These are phyloP conservation scores for Vinca minor DNA, from an alignment of 257 asterid species.

Conservation along the genomic window DNA sequence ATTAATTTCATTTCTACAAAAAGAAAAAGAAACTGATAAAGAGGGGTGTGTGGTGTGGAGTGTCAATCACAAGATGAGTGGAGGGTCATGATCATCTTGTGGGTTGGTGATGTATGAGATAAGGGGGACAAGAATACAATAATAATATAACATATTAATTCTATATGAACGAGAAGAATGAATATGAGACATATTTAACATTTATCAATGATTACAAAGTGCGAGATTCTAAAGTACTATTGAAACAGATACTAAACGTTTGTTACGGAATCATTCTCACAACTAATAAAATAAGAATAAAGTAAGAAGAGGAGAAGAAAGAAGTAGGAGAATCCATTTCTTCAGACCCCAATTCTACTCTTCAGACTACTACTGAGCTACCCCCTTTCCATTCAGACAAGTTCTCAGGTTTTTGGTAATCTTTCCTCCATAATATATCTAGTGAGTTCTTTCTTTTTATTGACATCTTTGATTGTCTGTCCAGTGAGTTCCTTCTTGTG, in stretches of 20 bases:
- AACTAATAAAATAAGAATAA: neutral
- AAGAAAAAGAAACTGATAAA: no score
- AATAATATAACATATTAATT: neutral
- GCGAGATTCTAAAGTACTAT: no score
- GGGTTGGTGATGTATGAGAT: neutral
- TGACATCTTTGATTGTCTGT: neutral
- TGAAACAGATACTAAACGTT: no score
- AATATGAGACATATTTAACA: no score
- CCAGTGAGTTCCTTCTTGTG: neutral
- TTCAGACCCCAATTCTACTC: slow-evolving; percentile 1
- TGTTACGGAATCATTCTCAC: no score
- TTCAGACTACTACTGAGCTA: neutral
- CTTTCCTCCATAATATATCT: neutral
- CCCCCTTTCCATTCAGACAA: neutral
- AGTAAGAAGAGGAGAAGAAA: neutral
- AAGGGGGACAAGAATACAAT: neutral
- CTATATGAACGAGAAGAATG: no score
- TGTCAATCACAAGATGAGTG: slow-evolving; percentile 1
- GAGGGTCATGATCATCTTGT: slow-evolving; percentile 20
- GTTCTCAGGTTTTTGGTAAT: slow-evolving; percentile 6
- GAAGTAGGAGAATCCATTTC: neutral
- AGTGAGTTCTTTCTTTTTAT: neutral
- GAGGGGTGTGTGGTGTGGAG: no score
- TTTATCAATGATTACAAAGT: no score
- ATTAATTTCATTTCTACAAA: no score